Evolutionary conservation across 202 grass and related monocot species (phyloP).

Genomic region (Cymbopogon flexuosus): DNA sequence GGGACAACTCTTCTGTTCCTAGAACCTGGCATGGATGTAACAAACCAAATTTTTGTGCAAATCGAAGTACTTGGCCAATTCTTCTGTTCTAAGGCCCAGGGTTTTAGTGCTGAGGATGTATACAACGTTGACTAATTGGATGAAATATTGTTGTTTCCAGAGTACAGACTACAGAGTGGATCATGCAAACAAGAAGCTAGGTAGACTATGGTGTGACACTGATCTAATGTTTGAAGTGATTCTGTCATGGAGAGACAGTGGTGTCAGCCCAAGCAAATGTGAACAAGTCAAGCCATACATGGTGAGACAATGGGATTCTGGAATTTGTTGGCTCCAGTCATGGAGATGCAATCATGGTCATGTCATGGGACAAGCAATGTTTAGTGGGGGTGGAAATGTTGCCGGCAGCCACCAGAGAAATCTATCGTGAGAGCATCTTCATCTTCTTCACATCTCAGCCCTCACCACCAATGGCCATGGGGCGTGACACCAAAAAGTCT

Average conservation of each 20-base stretch:
- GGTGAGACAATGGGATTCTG: not conserved
- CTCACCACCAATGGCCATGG: not conserved
- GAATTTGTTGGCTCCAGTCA: not conserved
- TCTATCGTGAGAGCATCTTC: not conserved
- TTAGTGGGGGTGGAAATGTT: not conserved
- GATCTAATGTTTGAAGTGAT: not conserved
- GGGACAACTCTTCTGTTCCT: not conserved
- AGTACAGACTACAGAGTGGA: not conserved
- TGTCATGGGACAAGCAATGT: not conserved
- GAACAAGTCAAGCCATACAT: not conserved
- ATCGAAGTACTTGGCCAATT: not conserved
- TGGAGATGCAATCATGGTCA: not conserved
- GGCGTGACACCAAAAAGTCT: not conserved
- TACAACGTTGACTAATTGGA: not conserved
- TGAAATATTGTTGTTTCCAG: not conserved
- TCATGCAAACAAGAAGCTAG: not conserved
- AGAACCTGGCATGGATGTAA: not conserved
- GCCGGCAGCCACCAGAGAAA: not conserved
- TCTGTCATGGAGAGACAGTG: not conserved
- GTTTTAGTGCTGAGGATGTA: not conserved
- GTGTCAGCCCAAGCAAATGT: not conserved
- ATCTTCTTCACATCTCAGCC: not conserved
- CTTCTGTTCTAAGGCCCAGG: not conserved
- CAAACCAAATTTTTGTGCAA: not conserved
- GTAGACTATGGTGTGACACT: not conserved